Evolutionary conservation across 2,329 filamentous ascomycete genomes (phyloP).

Genomic region (Golovinomyces cichoracearum): DNA sequence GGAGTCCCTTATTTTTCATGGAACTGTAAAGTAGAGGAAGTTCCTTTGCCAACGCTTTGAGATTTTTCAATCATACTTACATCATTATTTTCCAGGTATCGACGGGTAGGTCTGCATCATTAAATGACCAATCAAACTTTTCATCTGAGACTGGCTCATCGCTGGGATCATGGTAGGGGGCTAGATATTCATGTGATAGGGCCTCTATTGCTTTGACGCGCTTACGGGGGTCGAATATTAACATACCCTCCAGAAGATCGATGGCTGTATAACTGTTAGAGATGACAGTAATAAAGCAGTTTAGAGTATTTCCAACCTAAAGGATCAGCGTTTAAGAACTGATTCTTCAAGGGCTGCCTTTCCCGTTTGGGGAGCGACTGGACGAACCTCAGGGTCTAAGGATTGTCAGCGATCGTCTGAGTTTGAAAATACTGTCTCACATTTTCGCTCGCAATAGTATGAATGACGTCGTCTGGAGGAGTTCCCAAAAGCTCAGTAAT

Average conservation of each 20-base stretch:
- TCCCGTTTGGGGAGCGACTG: constrained; percentile 91
- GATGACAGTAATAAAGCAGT: neutral
- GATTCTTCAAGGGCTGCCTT: constrained; percentile 58
- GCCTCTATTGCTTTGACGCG: constrained; percentile 68
- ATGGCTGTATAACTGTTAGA: constrained; percentile 34
- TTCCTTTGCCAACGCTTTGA: too few species aligned
- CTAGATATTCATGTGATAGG: constrained; percentile 74
- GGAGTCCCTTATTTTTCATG: too few species aligned
- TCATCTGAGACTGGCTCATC: constrained; percentile 89
- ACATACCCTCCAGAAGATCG: constrained; percentile 83
- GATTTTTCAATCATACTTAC: constrained; percentile 39
- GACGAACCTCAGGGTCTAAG: constrained; percentile 77
- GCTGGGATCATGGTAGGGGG: constrained; percentile 88
- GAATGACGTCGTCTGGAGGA: constrained; percentile 91
- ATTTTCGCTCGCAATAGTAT: constrained; percentile 96
- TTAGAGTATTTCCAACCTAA: constrained; percentile 26
- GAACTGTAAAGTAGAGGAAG: too few species aligned
- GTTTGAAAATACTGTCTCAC: constrained; percentile 23
- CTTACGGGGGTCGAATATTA: constrained; percentile 96
- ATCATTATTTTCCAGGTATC: constrained; percentile 99
- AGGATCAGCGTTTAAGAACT: constrained; percentile 88
- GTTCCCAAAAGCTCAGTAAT: constrained; percentile 94
- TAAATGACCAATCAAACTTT: constrained; percentile 99
- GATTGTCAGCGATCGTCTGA: constrained; percentile 10
- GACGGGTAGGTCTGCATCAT: constrained; percentile 86